A percentile compares a stretch with the other conserved stretches of the same genome.
These are phyloP conservation scores for Amanita pallidorosea DNA, from an alignment of 768 basidiomycete genomes.

Conservation along the genomic window DNA sequence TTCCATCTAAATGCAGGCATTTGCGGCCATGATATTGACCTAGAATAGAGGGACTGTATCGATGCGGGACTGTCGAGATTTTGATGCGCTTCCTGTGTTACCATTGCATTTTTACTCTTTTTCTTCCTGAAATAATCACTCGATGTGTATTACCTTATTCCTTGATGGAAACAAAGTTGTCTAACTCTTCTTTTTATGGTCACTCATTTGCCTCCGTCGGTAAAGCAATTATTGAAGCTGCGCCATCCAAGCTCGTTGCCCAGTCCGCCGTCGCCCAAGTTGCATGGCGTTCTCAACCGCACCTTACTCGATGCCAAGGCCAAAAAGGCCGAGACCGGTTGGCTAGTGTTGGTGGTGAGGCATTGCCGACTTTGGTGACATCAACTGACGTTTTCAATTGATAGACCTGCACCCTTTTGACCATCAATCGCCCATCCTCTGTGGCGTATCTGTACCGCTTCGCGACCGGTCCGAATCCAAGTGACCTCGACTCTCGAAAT, in stretches of 20 bases:
- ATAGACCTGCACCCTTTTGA: conserved; percentile 77
- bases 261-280: conserved; percentile 40
- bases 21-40: not conserved
- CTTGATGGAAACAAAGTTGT: conserved; percentile 4
- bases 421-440: conserved; percentile 70
- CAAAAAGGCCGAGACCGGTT: conserved; percentile 61
- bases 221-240: conserved; percentile 66
- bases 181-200: conserved; percentile 19
- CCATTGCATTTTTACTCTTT: not conserved
- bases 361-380: not conserved
- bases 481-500: conserved; percentile 24
- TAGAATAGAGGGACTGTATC: not conserved
- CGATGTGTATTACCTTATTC: not conserved
- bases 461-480: conserved; percentile 39
- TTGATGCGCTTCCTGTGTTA: not conserved
- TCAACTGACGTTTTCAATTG: conserved; percentile 2
- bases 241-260: conserved; percentile 52
- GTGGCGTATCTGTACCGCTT: conserved; percentile 77
- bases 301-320: conserved; percentile 58
- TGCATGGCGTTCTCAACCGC: conserved; percentile 45
- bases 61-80: conserved; percentile 3
- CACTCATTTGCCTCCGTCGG: conserved; percentile 42
- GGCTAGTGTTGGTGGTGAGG: conserved; percentile 71
- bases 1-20: not conserved
- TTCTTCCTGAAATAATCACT: not conserved